A percentile compares a stretch with the other conserved stretches of the same genome.
These are phyloP conservation scores for Santalum album DNA, from an alignment of 164 flowering plant genomes.

Conservation along the genomic window DNA sequence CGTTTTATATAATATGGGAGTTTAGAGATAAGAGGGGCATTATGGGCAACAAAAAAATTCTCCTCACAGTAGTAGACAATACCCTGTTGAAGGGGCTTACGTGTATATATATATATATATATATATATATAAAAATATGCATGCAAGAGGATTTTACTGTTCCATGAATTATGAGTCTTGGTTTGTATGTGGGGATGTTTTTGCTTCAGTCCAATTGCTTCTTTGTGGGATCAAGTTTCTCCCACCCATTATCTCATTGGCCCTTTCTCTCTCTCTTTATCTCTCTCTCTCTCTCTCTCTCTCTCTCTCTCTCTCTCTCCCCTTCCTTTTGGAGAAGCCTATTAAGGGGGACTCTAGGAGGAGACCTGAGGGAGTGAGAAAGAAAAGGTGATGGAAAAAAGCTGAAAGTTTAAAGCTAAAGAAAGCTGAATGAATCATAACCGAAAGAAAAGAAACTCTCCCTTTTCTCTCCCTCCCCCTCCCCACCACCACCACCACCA, in stretches of 20 bases:
- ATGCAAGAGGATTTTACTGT: constrained; percentile 34
- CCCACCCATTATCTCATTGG: constrained; percentile 39
- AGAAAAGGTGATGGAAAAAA: constrained; percentile 9
- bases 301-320: constrained; percentile 5
- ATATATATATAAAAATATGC: constrained; percentile 25
- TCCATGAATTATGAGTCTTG: constrained; percentile 40
- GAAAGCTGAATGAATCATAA: constrained; percentile 28
- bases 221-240: constrained; percentile 41
- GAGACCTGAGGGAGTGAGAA: constrained; percentile 8
- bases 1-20: too few species aligned
- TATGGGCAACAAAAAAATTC: too few species aligned
- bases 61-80: too few species aligned
- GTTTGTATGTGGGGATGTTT: constrained; percentile 36
- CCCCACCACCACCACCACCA: constrained; percentile 5
- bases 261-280: constrained; percentile 10
- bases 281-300: constrained; percentile 17
- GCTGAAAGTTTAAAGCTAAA: constrained; percentile 20
- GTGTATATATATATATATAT: neutral
- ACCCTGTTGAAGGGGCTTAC: too few species aligned
- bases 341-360: constrained; percentile 13
- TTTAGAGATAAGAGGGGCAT: too few species aligned
- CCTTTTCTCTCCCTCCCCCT: constrained; percentile 14
- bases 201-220: constrained; percentile 16
- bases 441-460: constrained; percentile 29
- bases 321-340: constrained; percentile 1